These are phyloP conservation scores for Saururus chinensis DNA, from an alignment of 164 flowering plant species.

Conservation along the genomic window DNA sequence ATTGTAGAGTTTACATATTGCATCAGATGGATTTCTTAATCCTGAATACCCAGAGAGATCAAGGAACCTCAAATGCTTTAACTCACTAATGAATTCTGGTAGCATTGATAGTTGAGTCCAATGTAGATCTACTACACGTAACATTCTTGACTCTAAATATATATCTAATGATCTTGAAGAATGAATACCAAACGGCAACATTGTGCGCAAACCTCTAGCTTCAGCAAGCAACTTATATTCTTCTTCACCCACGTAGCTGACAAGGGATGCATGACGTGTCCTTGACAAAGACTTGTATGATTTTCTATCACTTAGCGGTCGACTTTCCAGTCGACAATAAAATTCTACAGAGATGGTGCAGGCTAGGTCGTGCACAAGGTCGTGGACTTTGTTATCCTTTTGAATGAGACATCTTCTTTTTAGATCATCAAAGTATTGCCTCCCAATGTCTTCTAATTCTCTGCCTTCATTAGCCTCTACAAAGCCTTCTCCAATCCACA, in stretches of 20 bases:
- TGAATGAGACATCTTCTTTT: too few relatives aligned
- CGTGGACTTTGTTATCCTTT: too few relatives aligned
- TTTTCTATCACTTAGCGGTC: background rate
- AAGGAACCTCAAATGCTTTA: constrained; percentile 5
- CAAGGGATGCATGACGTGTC: background rate
- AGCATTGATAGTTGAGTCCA: background rate
- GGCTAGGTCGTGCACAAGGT: too few relatives aligned
- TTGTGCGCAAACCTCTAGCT: background rate
- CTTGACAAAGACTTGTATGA: background rate
- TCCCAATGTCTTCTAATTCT: too few relatives aligned
- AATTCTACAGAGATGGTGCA: too few relatives aligned
- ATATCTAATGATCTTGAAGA: too few relatives aligned
- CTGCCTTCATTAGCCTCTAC: too few relatives aligned
- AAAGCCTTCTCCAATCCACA: constrained; percentile 19
- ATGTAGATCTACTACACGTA: background rate
- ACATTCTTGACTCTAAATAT: background rate
- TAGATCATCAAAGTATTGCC: too few relatives aligned
- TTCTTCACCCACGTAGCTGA: too few relatives aligned
- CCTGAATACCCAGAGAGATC: background rate
- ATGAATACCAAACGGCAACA: background rate
- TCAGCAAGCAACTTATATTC: background rate
- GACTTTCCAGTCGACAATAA: background rate
- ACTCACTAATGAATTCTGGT: background rate
- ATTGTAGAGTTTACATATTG: background rate
- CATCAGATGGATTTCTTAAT: background rate